Evolutionary conservation across 495 filamentous ascomycete species (phyloP).

Genomic region (Xylaria intraflava): DNA sequence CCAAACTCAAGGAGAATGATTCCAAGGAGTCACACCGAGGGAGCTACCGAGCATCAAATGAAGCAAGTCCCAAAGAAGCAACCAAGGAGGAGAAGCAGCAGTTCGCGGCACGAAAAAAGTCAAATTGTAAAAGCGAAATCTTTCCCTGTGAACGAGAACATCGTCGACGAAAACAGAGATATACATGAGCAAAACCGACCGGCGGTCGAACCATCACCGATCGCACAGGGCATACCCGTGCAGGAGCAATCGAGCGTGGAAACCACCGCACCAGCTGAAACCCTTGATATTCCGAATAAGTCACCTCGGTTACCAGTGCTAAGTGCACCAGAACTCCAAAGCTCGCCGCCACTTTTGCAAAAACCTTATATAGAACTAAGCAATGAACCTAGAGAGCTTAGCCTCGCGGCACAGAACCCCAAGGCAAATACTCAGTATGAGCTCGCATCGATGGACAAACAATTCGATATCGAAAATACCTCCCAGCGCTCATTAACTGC

Average conservation of each 20-base stretch:
- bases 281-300: too few relatives aligned
- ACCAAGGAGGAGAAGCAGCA: slow-evolving; percentile 45
- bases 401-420: background rate
- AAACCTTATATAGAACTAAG: background rate
- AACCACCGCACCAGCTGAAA: background rate
- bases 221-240: background rate
- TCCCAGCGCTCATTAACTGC: slow-evolving; percentile 14
- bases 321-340: background rate
- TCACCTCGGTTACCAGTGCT: background rate
- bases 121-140: slow-evolving; percentile 34
- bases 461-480: background rate
- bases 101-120: slow-evolving; percentile 23
- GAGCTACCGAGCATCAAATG: slow-evolving; percentile 33
- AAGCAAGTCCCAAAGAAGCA: slow-evolving; percentile 43
- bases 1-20: slow-evolving; percentile 53
- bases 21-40: slow-evolving; percentile 25
- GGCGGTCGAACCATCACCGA: background rate
- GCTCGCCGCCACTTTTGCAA: background rate
- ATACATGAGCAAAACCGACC: background rate
- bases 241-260: background rate
- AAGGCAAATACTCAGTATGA: background rate
- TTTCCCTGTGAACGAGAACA: slow-evolving; percentile 24
- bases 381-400: background rate
- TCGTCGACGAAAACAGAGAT: slow-evolving; percentile 32
- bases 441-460: background rate